These are phyloP conservation scores for Trichoderma sp. DNA, from an alignment of 2,329 filamentous ascomycete genomes.

Conservation along the genomic window DNA sequence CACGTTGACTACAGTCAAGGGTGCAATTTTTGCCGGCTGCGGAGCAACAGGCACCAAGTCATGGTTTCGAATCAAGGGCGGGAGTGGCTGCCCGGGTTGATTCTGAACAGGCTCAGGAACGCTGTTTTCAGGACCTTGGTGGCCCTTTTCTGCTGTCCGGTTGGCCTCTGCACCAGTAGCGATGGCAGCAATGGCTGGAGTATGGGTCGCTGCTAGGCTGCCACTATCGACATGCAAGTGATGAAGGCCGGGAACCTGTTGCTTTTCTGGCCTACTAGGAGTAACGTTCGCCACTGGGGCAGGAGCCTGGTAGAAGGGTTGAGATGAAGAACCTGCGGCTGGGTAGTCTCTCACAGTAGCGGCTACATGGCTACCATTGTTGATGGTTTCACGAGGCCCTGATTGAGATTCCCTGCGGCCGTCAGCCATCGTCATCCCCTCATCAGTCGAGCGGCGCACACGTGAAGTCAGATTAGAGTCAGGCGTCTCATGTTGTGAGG, in stretches of 20 bases:
- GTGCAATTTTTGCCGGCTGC: conserved; percentile 70
- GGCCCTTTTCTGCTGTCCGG: conserved; percentile 46
- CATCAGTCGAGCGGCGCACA: conserved; percentile 49
- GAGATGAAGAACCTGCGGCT: neutral
- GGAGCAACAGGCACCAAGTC: conserved; percentile 73
- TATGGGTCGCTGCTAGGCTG: conserved; percentile 25
- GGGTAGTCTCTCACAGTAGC: neutral
- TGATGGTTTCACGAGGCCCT: neutral
- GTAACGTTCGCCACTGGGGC: conserved; percentile 17
- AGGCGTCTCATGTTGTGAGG: conserved; percentile 84
- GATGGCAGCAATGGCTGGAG: conserved; percentile 41
- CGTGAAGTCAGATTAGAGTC: conserved; percentile 53
- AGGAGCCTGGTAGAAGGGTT: neutral
- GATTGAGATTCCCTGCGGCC: conserved; percentile 26
- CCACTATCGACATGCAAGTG: conserved; percentile 33
- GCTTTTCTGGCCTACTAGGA: conserved; percentile 26
- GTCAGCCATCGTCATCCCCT: conserved; percentile 30
- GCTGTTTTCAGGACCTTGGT: conserved; percentile 32
- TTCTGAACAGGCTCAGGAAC: conserved; percentile 29
- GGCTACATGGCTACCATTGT: neutral
- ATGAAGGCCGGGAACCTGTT: conserved; percentile 37
- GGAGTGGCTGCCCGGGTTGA: conserved; percentile 34
- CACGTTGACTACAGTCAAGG: conserved; percentile 53
- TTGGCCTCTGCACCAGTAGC: conserved; percentile 45
- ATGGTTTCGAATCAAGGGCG: conserved; percentile 70